Evolutionary conservation across 2,329 filamentous ascomycete genomes (phyloP), one percentile per base, ranked within the genome.

Genomic region (Aspergillus pseudonomiae): DNA sequence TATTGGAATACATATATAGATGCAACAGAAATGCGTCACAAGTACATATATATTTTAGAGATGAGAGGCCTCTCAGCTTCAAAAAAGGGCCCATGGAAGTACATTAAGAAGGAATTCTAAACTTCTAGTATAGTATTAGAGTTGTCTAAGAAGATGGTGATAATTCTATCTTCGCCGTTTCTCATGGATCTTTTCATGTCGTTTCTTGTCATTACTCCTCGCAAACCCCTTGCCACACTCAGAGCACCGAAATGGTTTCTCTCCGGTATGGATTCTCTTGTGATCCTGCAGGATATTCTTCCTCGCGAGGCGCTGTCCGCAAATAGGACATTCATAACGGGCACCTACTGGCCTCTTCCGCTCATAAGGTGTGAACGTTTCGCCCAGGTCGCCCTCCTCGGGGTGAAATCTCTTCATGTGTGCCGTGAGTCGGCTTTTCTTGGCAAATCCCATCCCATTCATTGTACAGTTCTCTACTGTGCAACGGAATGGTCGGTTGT

Each of bases 261-360:
- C 60, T 4, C 56, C 60, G 2, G n/a, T 28, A 59, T 62, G 60
- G 1, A 43, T 11, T 46, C 60, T 41, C 2, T 2, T n/a, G 39
- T 62, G 60, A 3, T 59, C 60, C 28, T 59, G 28, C 36, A 62
- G 12, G 19, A 59, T 62, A 59, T 55, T 59, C 19, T 32, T 53
- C 21, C 60, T 59, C 19, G 24, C 28, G 10, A 62, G 58, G 9
- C 14, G 43, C 26, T 39, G 46, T 3, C 48, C 7, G 14, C 60
- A 59, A 6, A 30, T 19, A 4, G n/a, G 14, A 46, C 60, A 62
- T 30, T 39, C 16, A 32, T 28, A 59, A n/a, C 21, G 34, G 1
- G 56, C 52, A 11, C 14, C 11, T 3, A 59, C 46, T 39, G 41
- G 7, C 3, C 46, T 21, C 4, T 21, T 24, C 32, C 39, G 24